These are phyloP conservation scores for Turritis glabra DNA, from an alignment of 345 rosid species.

Conservation along the genomic window DNA sequence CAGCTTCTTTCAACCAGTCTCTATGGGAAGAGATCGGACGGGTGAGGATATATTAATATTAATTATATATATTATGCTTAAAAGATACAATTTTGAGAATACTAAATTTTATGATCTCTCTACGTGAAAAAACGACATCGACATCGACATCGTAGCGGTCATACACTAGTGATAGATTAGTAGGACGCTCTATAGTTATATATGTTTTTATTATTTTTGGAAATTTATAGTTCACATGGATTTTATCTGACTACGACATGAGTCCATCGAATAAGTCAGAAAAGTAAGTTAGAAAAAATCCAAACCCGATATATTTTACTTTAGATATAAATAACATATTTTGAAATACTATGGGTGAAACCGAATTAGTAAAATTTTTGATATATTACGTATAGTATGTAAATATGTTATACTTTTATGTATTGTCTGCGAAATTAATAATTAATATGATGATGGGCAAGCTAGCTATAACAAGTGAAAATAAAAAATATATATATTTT, in stretches of 20 bases:
- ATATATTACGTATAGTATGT: not conserved
- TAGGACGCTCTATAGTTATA: not conserved
- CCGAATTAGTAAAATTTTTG: not conserved
- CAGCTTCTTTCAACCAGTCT: constrained; percentile 85
- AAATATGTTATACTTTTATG: not conserved
- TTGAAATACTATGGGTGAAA: not conserved
- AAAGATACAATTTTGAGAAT: not conserved
- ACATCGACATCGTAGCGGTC: constrained; percentile 15
- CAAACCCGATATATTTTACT: not conserved
- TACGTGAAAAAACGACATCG: constrained; percentile 21
- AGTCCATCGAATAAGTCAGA: constrained; percentile 18
- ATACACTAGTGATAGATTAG: constrained; percentile 13
- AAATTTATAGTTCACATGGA: constrained; percentile 6
- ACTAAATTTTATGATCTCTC: not conserved
- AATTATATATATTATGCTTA: not conserved
- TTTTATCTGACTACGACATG: constrained; percentile 7
- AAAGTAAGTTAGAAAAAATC: constrained; percentile 8
- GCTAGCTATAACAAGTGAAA: constrained; percentile 12
- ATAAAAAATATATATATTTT: not conserved
- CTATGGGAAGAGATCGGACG: constrained; percentile 90
- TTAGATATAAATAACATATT: not conserved
- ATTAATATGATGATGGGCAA: constrained; percentile 26
- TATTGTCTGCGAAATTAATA: not conserved
- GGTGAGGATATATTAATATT: constrained; percentile 43
- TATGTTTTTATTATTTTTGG: not conserved